Percentiles rank a stretch among this genome's conserved stretches.
Conservation (phyloP, 2,329 filamentous ascomycete genomes). For the Neonectria coccinea region DNA sequence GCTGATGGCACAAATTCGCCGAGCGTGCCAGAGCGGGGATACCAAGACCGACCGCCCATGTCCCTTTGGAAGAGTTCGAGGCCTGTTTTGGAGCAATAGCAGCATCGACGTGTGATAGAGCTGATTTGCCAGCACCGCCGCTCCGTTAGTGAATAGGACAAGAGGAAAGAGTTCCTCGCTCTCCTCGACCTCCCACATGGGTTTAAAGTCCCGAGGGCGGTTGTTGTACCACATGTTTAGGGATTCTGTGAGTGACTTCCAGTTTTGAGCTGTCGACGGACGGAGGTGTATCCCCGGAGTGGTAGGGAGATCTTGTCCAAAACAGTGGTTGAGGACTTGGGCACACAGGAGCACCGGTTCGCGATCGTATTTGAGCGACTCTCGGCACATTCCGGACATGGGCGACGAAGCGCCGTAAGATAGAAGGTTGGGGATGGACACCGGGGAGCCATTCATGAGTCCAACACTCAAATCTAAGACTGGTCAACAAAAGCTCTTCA, state of each 20-base stretch:
- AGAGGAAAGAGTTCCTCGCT: slow-evolving; percentile 49
- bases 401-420: slow-evolving; percentile 35
- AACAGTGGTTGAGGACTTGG: slow-evolving; percentile 51
- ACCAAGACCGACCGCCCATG: slow-evolving; percentile 48
- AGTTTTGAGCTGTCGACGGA: slow-evolving; percentile 42
- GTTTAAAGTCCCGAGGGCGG: slow-evolving; percentile 49
- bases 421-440: slow-evolving; percentile 44
- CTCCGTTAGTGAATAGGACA: slow-evolving; percentile 54
- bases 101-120: slow-evolving; percentile 68
- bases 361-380: slow-evolving; percentile 38
- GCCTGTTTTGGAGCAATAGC: slow-evolving; percentile 63
- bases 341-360: slow-evolving; percentile 50
- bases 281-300: slow-evolving; percentile 25
- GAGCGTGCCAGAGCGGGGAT: slow-evolving; percentile 62
- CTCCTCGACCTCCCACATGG: slow-evolving; percentile 50
- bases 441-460: slow-evolving; percentile 43
- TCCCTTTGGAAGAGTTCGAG: slow-evolving; percentile 54
- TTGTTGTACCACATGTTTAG: slow-evolving; percentile 50
- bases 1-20: slow-evolving; percentile 61
- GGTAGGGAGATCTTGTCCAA: slow-evolving; percentile 27
- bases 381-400: slow-evolving; percentile 30
- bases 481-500: neutral
- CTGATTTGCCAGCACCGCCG: slow-evolving; percentile 63
- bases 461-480: slow-evolving; percentile 45
- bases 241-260: slow-evolving; percentile 48